Base-by-base conservation (phyloP, 1,139 yeast species). In the Nakaseomyces bracarensis region DNA sequence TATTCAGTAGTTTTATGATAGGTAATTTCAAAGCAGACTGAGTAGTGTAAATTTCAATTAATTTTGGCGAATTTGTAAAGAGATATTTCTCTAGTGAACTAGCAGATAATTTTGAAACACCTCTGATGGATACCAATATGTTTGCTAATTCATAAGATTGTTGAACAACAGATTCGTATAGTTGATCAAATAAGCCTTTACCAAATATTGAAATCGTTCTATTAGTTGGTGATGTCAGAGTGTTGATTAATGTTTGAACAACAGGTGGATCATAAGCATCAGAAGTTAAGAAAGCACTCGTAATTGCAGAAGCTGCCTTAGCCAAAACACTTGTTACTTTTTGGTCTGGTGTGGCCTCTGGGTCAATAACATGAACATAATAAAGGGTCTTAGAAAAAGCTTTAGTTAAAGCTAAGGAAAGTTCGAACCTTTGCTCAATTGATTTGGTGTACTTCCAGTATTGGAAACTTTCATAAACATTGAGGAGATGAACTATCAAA, bases 391-490 rank as follows among this genome's bases (percentile, higher is more conserved):
- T 71, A 9, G 74, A 65, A 54, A 86, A 79, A 1, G 79, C 67
- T 22, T 69, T 71, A 9, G 82, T 65, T 5, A 80, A 68, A 42
- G 72, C 66, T 3, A 71, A 67, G 0, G 93, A 87, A 39, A 86
- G 69, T 49, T 77, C 74, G 53, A 76, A 68, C 49, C 78, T 76
- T 54, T 86, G 85, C 39, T 66, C 61, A 1, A 75, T 66, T 20
- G 29, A 28, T n/a, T 71, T 61, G 25, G 67, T 64, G 58, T 78
- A 86, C 46, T 77, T 72, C 80, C 95, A 85, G 53, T 73, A 77
- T 5, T 72, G 65, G 54, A 80, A 83, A 49, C 85, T 79, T 54
- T 86, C 95, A 61, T 80, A 85, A 0, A 85, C 74, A 42, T 72
- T 73, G 15, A 84, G 63, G 42, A 79, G 66, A 57, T 82, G 85